A percentile compares a stretch with the other conserved stretches of the same genome.
phyloP scores from a whole-genome alignment of 2,329 filamentous ascomycete species.

The Trichothecium sympodiale region DNA sequence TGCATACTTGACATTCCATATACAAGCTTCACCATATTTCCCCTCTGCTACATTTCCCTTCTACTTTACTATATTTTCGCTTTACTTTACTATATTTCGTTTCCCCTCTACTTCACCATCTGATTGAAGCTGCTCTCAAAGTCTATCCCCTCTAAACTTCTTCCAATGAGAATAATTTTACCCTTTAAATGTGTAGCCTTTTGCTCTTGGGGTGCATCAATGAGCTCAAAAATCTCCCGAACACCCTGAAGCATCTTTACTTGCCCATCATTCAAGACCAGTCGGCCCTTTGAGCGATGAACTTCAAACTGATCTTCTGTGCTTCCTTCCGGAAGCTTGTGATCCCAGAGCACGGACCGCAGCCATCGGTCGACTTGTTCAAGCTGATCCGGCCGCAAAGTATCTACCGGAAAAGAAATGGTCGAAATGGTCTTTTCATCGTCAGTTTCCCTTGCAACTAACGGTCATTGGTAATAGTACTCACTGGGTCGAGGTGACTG shows the following conservation, averaged over 20 bases:
- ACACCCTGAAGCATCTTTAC: conserved; percentile 83
- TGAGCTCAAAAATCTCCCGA: conserved; percentile 84
- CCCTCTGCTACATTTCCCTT: no score
- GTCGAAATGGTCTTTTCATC: conserved; percentile 67
- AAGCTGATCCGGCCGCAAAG: conserved; percentile 46
- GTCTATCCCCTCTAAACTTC: conserved; percentile 37
- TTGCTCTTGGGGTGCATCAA: conserved; percentile 42
- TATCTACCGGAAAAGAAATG: conserved; percentile 56
- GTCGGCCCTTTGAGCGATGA: conserved; percentile 75
- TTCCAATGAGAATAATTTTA: conserved; percentile 56
- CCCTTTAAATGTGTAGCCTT: conserved; percentile 23
- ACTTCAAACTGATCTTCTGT: conserved; percentile 53
- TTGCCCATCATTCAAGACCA: conserved; percentile 53
- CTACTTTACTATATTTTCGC: no score
- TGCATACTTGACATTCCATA: no score
- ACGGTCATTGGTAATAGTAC: conserved; percentile 14
- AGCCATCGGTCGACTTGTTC: conserved; percentile 68
- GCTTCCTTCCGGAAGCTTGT: conserved; percentile 39
- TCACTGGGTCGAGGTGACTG: conserved; percentile 79
- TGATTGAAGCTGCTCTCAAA: conserved; percentile 34
- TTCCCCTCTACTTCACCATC: conserved; percentile 14
- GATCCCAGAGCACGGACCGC: conserved; percentile 75
- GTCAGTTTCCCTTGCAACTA: conserved; percentile 5
- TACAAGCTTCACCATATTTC: no score
- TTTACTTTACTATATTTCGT: no score